Evolutionary conservation across 1,139 yeast genomes (phyloP).

Genomic region (Blastobotrys persicus): DNA sequence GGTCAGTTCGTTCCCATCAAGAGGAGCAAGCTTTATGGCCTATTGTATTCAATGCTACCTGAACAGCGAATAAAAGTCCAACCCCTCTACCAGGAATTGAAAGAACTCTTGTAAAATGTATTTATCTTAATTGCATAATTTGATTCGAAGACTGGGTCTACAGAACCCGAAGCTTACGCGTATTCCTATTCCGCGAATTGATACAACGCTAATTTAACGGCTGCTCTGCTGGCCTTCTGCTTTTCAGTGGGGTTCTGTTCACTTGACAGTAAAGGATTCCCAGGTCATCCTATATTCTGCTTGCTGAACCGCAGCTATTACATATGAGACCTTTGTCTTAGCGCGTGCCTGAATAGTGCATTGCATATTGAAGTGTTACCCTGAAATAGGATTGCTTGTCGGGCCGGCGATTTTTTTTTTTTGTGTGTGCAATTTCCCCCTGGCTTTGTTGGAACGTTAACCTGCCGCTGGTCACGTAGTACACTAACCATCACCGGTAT

Average conservation of each 20-base stretch:
- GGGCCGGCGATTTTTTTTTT: not conserved
- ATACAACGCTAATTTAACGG: too few relatives aligned
- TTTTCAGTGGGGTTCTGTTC: too few relatives aligned
- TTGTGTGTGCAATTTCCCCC: slow-evolving; percentile 1
- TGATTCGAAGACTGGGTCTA: too few relatives aligned
- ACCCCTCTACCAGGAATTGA: slow-evolving; percentile 23
- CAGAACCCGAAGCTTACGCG: too few relatives aligned
- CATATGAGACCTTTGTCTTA: too few relatives aligned
- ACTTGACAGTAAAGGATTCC: too few relatives aligned
- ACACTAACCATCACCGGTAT: not conserved
- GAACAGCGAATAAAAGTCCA: slow-evolving; percentile 33
- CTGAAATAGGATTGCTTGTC: slow-evolving; percentile 6
- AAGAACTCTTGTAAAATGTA: slow-evolving; percentile 6
- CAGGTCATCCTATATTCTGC: not conserved
- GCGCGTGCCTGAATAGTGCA: too few relatives aligned
- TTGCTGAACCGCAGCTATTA: too few relatives aligned
- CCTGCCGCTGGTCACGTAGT: too few relatives aligned
- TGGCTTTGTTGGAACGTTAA: not conserved
- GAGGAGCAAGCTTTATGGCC: slow-evolving; percentile 46
- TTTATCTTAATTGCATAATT: slow-evolving; percentile 2
- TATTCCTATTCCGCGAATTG: too few relatives aligned
- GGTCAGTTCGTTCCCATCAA: slow-evolving; percentile 50
- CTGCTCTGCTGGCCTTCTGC: too few relatives aligned
- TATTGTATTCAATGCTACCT: slow-evolving; percentile 52
- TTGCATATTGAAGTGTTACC: too few relatives aligned